phyloP scores from a whole-genome alignment of 225 moss, liverwort and hornwort species.

The Sphagnum tenellum region DNA sequence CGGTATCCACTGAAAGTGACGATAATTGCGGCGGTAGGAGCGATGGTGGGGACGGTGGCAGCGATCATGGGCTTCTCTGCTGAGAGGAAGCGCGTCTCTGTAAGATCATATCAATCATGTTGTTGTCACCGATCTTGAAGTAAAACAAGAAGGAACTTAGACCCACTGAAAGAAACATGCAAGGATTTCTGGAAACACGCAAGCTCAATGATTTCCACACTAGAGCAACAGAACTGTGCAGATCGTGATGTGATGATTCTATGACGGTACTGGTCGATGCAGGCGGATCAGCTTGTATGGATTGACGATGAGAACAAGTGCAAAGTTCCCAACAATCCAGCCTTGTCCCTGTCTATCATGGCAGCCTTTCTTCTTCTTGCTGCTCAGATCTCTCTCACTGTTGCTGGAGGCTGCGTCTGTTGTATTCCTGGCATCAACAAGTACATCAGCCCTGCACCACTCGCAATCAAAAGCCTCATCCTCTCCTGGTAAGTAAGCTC shows the following conservation, averaged over 20 bases:
- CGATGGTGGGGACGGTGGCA: conserved; percentile 20
- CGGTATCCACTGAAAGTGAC: conserved; percentile 29
- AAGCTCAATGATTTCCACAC: too few relatives aligned
- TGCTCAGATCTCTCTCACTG: conserved; percentile 24
- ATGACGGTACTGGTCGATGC: neutral
- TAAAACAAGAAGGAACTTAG: too few relatives aligned
- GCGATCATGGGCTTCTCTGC: conserved; percentile 34
- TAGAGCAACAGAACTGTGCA: too few relatives aligned
- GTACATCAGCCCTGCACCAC: conserved; percentile 34
- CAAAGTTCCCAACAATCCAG: conserved; percentile 22
- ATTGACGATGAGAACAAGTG: conserved; percentile 17
- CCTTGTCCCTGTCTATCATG: conserved; percentile 19
- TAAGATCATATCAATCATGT: conserved; percentile 2
- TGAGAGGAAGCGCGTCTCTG: conserved; percentile 29
- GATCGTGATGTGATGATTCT: too few relatives aligned
- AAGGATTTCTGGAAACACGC: too few relatives aligned
- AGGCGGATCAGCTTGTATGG: conserved; percentile 37
- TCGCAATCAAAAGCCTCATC: conserved; percentile 42
- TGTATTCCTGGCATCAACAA: conserved; percentile 35
- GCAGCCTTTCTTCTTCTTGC: conserved; percentile 32
- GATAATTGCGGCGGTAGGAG: conserved; percentile 23
- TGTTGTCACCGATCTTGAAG: too few relatives aligned
- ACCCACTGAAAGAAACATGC: too few relatives aligned
- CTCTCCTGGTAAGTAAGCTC: conserved; percentile 24
- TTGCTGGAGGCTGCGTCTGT: conserved; percentile 41